Percentiles rank a stretch among this genome's conserved stretches.
Evolutionary conservation across 2,329 filamentous ascomycete species (phyloP).

Genomic region (Alternaria angustiovoidea): DNA sequence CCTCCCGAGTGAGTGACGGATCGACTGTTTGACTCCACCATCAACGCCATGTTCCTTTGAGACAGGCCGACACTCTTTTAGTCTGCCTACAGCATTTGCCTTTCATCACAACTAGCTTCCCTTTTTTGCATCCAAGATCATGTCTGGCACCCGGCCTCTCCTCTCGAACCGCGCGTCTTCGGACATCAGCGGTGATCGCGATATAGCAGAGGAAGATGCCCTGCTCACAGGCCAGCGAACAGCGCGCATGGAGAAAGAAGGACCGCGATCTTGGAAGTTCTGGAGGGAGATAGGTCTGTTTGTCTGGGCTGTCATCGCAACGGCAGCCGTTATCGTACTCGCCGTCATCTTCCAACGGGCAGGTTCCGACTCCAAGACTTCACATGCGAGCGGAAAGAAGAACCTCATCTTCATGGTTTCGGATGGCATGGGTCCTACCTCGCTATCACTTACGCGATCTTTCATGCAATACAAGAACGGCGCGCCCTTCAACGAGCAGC

Average conservation of each 20-base stretch:
- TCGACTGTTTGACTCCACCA: not conserved
- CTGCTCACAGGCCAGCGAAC: conserved; percentile 65
- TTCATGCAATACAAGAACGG: conserved; percentile 81
- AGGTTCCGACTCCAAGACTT: conserved; percentile 46
- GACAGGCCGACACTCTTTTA: conserved; percentile 18
- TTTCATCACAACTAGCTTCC: not conserved
- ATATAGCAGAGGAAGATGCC: conserved; percentile 69
- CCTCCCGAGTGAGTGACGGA: not conserved
- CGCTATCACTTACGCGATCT: conserved; percentile 83
- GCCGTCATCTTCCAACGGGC: conserved; percentile 79
- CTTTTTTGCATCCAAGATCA: conserved; percentile 24
- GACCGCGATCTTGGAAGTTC: conserved; percentile 59
- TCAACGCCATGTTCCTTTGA: conserved; percentile 14
- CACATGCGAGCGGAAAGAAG: conserved; percentile 69
- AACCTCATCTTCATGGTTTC: conserved; percentile 99
- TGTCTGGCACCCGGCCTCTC: conserved; percentile 61
- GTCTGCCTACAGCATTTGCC: not conserved
- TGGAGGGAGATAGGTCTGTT: conserved; percentile 82
- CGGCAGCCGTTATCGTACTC: conserved; percentile 78
- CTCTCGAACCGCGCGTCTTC: conserved; percentile 65
- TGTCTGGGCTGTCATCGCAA: conserved; percentile 82
- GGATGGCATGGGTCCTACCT: conserved; percentile 97
- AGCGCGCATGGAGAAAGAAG: conserved; percentile 27
- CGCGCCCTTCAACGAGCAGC: conserved; percentile 76
- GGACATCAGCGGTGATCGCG: conserved; percentile 62